phyloP scores from a whole-genome alignment of 192 early-diverging fungal genomes.

The Dissophora globulifera region DNA sequence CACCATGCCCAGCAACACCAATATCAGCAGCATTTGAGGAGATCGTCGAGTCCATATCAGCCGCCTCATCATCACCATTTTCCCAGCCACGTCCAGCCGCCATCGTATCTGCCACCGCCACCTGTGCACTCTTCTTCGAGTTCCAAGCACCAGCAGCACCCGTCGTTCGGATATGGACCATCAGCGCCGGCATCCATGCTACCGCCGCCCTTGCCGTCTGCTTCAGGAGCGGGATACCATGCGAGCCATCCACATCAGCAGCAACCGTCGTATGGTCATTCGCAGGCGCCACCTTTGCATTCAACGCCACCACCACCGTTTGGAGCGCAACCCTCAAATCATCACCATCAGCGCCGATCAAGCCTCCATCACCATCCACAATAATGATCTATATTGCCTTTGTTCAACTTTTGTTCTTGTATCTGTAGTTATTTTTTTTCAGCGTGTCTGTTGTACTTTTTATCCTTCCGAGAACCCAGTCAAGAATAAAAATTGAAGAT shows the following conservation, averaged over 20 bases:
- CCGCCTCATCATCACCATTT: slow-evolving; percentile 39
- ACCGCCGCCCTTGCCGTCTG: slow-evolving; percentile 25
- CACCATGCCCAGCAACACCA: slow-evolving; percentile 23
- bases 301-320: slow-evolving; percentile 17
- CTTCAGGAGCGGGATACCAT: slow-evolving; percentile 29
- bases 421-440: neutral
- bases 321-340: no score
- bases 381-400: neutral
- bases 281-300: slow-evolving; percentile 17
- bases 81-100: slow-evolving; percentile 28
- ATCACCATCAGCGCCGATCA: slow-evolving; percentile 21
- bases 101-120: slow-evolving; percentile 26
- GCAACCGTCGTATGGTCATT: slow-evolving; percentile 15
- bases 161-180: slow-evolving; percentile 20
- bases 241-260: slow-evolving; percentile 12
- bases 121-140: slow-evolving; percentile 1
- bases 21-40: slow-evolving; percentile 23
- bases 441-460: no score
- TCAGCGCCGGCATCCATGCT: slow-evolving; percentile 13
- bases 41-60: slow-evolving; percentile 45
- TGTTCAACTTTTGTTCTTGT: neutral
- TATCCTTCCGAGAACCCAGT: no score
- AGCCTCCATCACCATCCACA: slow-evolving; percentile 4
- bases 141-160: slow-evolving; percentile 15
- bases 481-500: no score